These are phyloP conservation scores for Suillus subluteus DNA, from an alignment of 768 basidiomycete species.

Conservation along the genomic window DNA sequence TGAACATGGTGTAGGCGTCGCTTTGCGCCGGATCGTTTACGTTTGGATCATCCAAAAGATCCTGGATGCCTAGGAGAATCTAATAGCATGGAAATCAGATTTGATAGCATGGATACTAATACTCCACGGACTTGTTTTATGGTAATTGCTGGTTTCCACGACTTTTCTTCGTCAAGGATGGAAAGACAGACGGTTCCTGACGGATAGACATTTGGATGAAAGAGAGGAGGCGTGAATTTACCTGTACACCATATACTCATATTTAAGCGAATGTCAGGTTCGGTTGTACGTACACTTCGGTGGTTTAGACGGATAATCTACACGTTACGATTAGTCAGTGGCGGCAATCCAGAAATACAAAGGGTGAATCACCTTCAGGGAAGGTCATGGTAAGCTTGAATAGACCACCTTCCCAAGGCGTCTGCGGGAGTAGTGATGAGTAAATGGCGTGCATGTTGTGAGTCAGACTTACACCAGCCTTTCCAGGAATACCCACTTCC, in stretches of 20 bases:
- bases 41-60: constrained; percentile 93
- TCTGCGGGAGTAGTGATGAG: constrained; percentile 51
- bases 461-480: constrained; percentile 65
- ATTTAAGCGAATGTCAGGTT: constrained; percentile 6
- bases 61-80: constrained; percentile 96
- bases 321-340: constrained; percentile 18
- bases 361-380: constrained; percentile 75
- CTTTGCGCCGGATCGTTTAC: constrained; percentile 98
- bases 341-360: background rate
- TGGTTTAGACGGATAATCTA: constrained; percentile 94
- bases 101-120: background rate
- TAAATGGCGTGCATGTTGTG: constrained; percentile 15
- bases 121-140: constrained; percentile 85
- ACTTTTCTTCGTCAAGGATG: constrained; percentile 97
- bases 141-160: constrained; percentile 98
- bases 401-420: constrained; percentile 95
- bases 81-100: constrained; percentile 33
- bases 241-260: constrained; percentile 50
- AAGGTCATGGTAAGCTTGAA: constrained; percentile 94
- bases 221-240: constrained; percentile 94
- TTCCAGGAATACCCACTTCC: constrained; percentile 99
- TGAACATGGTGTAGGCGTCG: constrained; percentile 98
- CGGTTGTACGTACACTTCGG: constrained; percentile 74
- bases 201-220: constrained; percentile 98
- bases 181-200: constrained; percentile 98